Percentiles rank a stretch among this genome's conserved stretches.
Evolutionary conservation across 495 filamentous ascomycete species (phyloP).

Genomic region (Hypoxylon crocopeplum): DNA sequence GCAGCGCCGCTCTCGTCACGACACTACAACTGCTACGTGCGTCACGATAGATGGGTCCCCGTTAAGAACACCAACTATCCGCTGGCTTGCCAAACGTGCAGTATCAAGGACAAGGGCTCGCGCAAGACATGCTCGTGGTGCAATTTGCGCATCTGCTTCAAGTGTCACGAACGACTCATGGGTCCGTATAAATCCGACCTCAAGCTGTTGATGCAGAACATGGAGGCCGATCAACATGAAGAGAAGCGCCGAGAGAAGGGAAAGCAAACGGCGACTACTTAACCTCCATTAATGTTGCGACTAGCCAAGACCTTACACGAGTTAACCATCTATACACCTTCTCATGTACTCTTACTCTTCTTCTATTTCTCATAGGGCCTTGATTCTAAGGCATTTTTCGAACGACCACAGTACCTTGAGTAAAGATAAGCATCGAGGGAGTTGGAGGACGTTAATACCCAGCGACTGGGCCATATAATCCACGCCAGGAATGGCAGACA

Average conservation of each 20-base stretch:
- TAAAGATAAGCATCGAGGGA: not conserved
- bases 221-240: constrained; percentile 16
- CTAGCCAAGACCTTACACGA: too few species aligned
- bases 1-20: constrained; percentile 21
- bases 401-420: too few species aligned
- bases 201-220: constrained; percentile 26
- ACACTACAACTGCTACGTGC: constrained; percentile 33
- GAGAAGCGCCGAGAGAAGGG: constrained; percentile 20
- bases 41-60: constrained; percentile 25
- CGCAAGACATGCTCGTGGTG: constrained; percentile 37
- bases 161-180: constrained; percentile 32
- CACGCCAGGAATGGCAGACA: not conserved
- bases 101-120: constrained; percentile 24
- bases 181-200: constrained; percentile 29
- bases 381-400: too few species aligned
- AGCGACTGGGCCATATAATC: not conserved
- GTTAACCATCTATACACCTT: not conserved
- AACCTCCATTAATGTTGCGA: not conserved
- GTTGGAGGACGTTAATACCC: not conserved
- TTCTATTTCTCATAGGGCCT: too few species aligned
- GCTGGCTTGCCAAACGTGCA: constrained; percentile 39
- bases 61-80: constrained; percentile 37
- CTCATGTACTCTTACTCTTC: not conserved
- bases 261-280: constrained; percentile 16
- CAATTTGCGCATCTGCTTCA: constrained; percentile 37